Evolutionary conservation across 164 flowering plant genomes (phyloP), one percentile per base, ranked within the genome.

Genomic region (Buxus sempervirens): DNA sequence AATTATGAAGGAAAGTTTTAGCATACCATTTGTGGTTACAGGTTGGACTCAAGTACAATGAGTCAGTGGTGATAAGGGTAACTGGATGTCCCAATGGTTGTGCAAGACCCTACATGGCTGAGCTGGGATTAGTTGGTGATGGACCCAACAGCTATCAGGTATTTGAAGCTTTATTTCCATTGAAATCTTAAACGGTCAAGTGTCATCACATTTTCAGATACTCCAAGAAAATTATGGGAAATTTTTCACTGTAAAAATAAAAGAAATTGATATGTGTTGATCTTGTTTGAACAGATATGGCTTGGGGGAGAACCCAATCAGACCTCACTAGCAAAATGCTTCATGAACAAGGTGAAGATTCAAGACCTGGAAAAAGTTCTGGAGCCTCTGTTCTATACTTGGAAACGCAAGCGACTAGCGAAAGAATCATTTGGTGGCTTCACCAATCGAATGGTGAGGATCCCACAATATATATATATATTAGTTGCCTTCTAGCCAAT

Each of bases 131-230:
- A 27, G 99, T 95, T 60, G 99, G 98, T 59, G 98, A 95, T 83
- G 99, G 98, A 72, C 99, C 99, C 59, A 93, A 91, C 74, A 88
- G 95, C 78, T 96, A 96, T 73, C 99, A 93, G 98, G 99, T 96
- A 82, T 21, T 41, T 64, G 38, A 59, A 54, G 24, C 22, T 14
- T 20, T 14, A 22, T 55, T 4, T 32, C 7, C 38, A 48, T 26
- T 23, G 13, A 27, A 68, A 49, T 24, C 48, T 18, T 18, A 20
- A 67, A 45, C 38, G 28, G 28, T 42, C 42, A n/a, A n/a, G 28
- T 32, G 25, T 16, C 54, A 65, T 54, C 45, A 41, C 22, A 22
- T 64, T 21, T 32, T 32, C 7, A 62, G 26, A 24, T 63, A 27
- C 54, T 63, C 27, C 38, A 45, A 16, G 54, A 16, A 23, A 20